Evolutionary conservation across 768 basidiomycete species (phyloP), one percentile per base, ranked within the genome.

Genomic region (Krasilnikovozyma curviuscula): DNA sequence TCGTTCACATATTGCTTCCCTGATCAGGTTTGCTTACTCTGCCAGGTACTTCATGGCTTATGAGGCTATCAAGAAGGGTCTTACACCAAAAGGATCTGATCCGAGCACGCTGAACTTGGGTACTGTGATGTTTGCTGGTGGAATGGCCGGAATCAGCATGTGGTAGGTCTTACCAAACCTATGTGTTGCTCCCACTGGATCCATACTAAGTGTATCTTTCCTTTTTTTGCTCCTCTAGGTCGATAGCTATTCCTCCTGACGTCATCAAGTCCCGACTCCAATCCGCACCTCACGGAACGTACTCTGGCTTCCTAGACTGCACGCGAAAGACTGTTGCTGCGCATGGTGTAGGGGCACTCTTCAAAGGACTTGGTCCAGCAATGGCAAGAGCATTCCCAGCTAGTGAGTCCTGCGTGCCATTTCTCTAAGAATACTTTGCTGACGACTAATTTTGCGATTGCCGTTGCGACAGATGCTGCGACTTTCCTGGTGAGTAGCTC

Each of bases 361-460:
- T 88, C 85, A 97, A 82, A 66, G 93, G 93, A 9, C 84, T 98
- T 61, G 89, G 84, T 39, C 93, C 91, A 14, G 93, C 93, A 16
- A 95, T 97, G 91, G 78, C 79, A 51, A 68, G 84, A 59, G 83
- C 83, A 63, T 55, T 50, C 32, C 44, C 44, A 39, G 42, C 43
- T 14, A 32, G 43, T 32, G 16, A 28, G 37, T 45, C 8, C 5
- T 14, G 23, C 10, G 16, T 23, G 32, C 13, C 30, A 7, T 16
- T 6, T 21, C 18, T 19, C 3, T 14, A 27, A 14, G 12, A 21
- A 23, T 6, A 5, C 18, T 28, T 1, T 24, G 38, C 35, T 32
- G 28, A 29, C 39, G 14, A 14, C 8, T 14, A 14, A 1, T 18
- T 16, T 10, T 3, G 13, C 32, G 16, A 4, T 24, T 9, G 13